These are phyloP conservation scores for Dryas drummondii DNA, from an alignment of 306 rosid genomes.

Conservation along the genomic window DNA sequence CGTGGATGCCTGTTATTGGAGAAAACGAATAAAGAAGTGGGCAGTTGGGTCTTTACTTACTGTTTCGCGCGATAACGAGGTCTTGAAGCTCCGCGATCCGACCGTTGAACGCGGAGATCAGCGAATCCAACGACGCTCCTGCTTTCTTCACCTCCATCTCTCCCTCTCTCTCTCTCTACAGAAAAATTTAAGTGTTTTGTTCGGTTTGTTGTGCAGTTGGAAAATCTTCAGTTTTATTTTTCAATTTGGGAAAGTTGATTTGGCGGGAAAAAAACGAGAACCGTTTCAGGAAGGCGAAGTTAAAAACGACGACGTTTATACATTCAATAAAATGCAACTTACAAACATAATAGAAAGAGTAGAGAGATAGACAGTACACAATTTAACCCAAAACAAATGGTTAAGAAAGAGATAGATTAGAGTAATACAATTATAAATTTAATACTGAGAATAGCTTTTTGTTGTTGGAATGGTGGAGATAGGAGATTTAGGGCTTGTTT, in stretches of 20 bases:
- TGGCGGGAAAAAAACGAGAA: conserved; percentile 13
- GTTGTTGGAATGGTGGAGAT: no score
- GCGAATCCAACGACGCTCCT: conserved; percentile 58
- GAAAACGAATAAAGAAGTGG: background rate
- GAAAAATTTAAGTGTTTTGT: conserved; percentile 11
- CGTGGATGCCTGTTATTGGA: background rate
- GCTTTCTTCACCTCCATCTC: conserved; percentile 58
- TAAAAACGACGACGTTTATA: background rate
- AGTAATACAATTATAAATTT: no score
- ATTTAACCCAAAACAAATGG: no score
- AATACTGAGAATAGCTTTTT: no score
- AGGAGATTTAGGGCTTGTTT: no score
- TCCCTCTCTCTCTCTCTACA: background rate
- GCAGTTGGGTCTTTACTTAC: conserved; percentile 32
- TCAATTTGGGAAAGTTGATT: background rate
- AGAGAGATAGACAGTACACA: no score
- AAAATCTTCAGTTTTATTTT: background rate
- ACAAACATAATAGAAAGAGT: no score
- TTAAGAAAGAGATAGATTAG: no score
- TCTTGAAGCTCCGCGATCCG: conserved; percentile 84
- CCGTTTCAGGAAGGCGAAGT: background rate
- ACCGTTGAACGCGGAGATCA: conserved; percentile 62
- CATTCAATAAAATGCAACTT: no score
- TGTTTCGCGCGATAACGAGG: conserved; percentile 83
- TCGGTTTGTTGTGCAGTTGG: background rate